Base-by-base conservation (phyloP, 352 stramenopile species). In the Phytophthora multivora region DNA sequence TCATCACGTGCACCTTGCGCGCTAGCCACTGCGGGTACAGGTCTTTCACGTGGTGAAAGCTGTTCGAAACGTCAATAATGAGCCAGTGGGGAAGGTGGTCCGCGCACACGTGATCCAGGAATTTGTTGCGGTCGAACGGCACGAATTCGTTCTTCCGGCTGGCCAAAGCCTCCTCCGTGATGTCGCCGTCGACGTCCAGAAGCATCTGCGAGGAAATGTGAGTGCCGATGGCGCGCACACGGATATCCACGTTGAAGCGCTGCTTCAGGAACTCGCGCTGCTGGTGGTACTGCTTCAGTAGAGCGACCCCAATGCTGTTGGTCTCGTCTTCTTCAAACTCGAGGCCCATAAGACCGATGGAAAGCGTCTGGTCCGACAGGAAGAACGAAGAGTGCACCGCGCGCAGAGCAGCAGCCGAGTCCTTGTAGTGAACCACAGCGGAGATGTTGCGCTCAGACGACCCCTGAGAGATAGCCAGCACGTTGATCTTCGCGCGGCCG, bases 331-430 rank as follows among this genome's bases (percentile, higher is more conserved):
- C 73, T 2, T 72, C 57, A 42, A 90, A 79, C 46, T 95, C 87
- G 1, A 91, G 76, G 5, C 94, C 94, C 36, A 98, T 73, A 31
- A 99, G 67, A 36, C 87, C 96, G 16, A 98, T 95, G 28, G 89
- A 94, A 48, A 98, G 90, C 8, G 85, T 96, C 47, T 96, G 91
- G 65, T 97, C 83, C 6, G 90, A 97, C 15, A 99, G 74, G 55
- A 97, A 96, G 75, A 99, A 99, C 4, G 92, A 91, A 33, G 95
- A 93, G 77, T 99, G 96, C 9, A 97, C 90, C 4, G 95, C 93
- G 30, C 95, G 88, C 23, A 99, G 71, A 31, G 96, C 96, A 31
- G 90, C 80, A 2, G 91, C 93, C 26, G 93, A 96, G 66, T 98
- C 89, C 26, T 83, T 66, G 58, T 87, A 86, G 8, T 71, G 71